A percentile compares a stretch with the other conserved stretches of the same genome.
These are phyloP conservation scores for Kappamyces sp. DNA, from an alignment of 192 early-diverging fungal genomes.

Conservation along the genomic window DNA sequence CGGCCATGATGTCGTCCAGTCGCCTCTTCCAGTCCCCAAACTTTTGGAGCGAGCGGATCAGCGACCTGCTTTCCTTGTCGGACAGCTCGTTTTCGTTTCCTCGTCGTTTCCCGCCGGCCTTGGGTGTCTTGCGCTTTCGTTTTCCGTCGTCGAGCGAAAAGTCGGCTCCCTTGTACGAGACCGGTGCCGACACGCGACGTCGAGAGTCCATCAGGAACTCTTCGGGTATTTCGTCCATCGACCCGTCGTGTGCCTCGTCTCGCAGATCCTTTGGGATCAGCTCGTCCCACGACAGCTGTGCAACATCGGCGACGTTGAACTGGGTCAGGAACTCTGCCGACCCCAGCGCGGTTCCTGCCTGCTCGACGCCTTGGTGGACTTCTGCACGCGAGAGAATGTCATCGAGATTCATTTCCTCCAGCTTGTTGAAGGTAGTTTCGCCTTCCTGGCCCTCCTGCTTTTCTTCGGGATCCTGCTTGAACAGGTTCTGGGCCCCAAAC, in stretches of 20 bases:
- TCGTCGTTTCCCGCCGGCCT: constrained; percentile 17
- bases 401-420: constrained; percentile 95
- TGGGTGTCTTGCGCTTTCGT: constrained; percentile 20
- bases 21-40: constrained; percentile 78
- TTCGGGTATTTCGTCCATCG: not conserved
- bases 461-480: constrained; percentile 63
- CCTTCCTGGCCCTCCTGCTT: constrained; percentile 54
- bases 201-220: constrained; percentile 22
- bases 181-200: not conserved
- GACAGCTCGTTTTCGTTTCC: constrained; percentile 40
- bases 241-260: not conserved
- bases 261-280: constrained; percentile 74
- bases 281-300: constrained; percentile 82
- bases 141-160: constrained; percentile 13
- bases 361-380: constrained; percentile 66
- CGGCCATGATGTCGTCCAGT: constrained; percentile 74
- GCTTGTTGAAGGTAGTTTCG: constrained; percentile 41
- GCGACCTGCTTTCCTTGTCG: constrained; percentile 77
- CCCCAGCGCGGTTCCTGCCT: constrained; percentile 53
- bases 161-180: constrained; percentile 6
- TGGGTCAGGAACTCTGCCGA: constrained; percentile 91
- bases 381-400: constrained; percentile 95
- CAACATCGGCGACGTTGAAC: constrained; percentile 90
- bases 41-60: constrained; percentile 71
- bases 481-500: constrained; percentile 98